phyloP scores from a whole-genome alignment of 2,329 filamentous ascomycete genomes.

The Paecilomyces variotii region DNA sequence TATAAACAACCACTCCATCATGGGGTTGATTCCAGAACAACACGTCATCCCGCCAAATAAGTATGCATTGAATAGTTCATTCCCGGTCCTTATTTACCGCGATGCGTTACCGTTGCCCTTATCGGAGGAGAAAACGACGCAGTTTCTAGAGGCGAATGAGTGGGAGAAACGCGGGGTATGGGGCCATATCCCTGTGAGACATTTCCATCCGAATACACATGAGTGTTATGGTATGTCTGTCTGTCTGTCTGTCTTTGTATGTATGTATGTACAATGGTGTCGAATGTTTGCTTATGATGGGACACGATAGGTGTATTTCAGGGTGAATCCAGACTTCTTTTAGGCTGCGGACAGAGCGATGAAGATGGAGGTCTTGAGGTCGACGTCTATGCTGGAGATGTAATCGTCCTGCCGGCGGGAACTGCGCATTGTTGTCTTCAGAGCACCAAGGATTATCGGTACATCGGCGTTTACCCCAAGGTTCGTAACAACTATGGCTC shows the following conservation, averaged over 20 bases:
- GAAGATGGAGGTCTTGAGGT: conserved; percentile 6
- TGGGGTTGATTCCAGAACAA: conserved; percentile 8
- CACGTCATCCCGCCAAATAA: conserved; percentile 17
- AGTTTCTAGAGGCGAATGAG: conserved; percentile 22
- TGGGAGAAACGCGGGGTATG: conserved; percentile 25
- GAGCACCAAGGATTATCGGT: conserved; percentile 23
- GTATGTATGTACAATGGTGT: background rate
- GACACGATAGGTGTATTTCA: conserved; percentile 14
- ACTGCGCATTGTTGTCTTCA: conserved; percentile 24
- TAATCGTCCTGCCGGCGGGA: conserved; percentile 28
- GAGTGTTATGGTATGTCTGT: conserved; percentile 26
- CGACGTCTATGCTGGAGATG: conserved; percentile 20
- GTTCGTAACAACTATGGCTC: conserved; percentile 9
- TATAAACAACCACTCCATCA: background rate
- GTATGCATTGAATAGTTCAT: conserved; percentile 23
- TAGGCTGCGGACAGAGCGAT: conserved; percentile 23
- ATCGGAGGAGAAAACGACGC: conserved; percentile 13
- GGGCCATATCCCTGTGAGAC: conserved; percentile 16
- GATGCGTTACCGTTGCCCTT: conserved; percentile 20
- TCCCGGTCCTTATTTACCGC: conserved; percentile 30
- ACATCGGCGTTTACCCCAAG: conserved; percentile 29
- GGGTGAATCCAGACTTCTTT: conserved; percentile 17
- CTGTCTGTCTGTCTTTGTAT: too few species aligned
- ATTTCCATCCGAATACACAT: conserved; percentile 31
- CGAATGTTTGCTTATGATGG: background rate